Evolutionary conservation across 1,139 yeast genomes (phyloP).

Genomic region (Cylindricascospora bacillispora): DNA sequence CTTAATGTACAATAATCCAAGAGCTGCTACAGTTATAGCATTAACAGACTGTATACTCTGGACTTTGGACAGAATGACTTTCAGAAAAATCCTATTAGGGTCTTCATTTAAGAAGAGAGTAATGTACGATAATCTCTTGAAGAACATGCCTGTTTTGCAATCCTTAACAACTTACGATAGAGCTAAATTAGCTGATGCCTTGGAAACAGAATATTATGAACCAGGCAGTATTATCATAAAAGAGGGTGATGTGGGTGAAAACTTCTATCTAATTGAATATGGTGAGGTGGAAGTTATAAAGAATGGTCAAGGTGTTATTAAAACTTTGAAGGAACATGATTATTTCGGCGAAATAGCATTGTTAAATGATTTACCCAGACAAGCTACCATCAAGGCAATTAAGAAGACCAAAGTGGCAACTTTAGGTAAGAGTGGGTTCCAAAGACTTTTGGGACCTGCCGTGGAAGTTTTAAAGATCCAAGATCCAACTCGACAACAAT

Average conservation of each 20-base stretch:
- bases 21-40: constrained; percentile 91
- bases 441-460: constrained; percentile 86
- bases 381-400: constrained; percentile 79
- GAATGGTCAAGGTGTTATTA: constrained; percentile 44
- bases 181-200: constrained; percentile 87
- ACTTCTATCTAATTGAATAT: constrained; percentile 77
- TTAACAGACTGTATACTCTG: constrained; percentile 60
- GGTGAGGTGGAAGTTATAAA: constrained; percentile 72
- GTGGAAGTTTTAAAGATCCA: constrained; percentile 69
- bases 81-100: constrained; percentile 80
- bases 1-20: constrained; percentile 91
- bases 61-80: constrained; percentile 90
- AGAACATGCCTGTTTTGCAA: constrained; percentile 72
- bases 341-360: constrained; percentile 95
- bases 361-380: constrained; percentile 83
- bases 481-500: constrained; percentile 47
- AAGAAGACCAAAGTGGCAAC: constrained; percentile 77
- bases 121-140: constrained; percentile 80
- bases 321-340: constrained; percentile 62
- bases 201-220: constrained; percentile 62
- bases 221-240: constrained; percentile 64
- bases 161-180: constrained; percentile 69
- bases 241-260: constrained; percentile 88
- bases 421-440: constrained; percentile 84
- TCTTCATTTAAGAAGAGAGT: constrained; percentile 83